Conservation (phyloP, 2,329 filamentous ascomycete species). For the Fusarium falciforme region DNA sequence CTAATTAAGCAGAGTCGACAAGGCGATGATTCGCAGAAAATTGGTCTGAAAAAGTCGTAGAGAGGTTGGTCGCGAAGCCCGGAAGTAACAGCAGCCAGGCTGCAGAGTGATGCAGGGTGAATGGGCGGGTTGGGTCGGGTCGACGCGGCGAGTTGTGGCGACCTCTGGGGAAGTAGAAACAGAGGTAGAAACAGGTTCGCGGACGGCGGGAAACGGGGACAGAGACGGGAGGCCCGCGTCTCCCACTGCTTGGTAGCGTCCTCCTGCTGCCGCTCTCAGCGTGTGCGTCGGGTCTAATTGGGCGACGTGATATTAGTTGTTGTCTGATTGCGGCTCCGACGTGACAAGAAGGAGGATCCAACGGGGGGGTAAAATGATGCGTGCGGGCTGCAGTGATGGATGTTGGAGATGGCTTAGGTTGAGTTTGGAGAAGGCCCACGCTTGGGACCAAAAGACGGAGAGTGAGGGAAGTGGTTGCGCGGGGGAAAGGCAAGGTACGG, state of each 20-base stretch:
- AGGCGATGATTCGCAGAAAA: neutral
- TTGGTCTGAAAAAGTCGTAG: neutral
- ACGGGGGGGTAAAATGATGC: constrained; percentile 9
- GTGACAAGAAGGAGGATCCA: neutral
- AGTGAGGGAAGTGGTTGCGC: neutral
- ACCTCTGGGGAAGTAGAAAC: constrained; percentile 12
- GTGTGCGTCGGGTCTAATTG: constrained; percentile 14
- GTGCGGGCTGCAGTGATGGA: constrained; percentile 13
- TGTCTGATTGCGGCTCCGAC: constrained; percentile 32
- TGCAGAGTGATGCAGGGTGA: neutral
- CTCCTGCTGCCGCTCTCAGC: neutral
- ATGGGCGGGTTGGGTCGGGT: constrained; percentile 35
- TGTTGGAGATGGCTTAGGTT: constrained; percentile 26
- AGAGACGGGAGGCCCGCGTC: constrained; percentile 19
- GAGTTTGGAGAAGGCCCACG: constrained; percentile 26
- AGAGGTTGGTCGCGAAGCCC: neutral
- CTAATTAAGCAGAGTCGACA: neutral
- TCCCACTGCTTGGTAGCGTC: constrained; percentile 15
- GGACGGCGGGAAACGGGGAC: neutral
- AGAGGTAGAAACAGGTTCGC: neutral
- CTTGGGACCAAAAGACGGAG: neutral
- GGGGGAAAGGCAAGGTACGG: constrained; percentile 10
- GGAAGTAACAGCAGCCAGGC: neutral
- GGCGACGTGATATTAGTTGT: neutral
- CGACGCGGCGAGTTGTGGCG: constrained; percentile 31